Percentiles rank a stretch among this genome's conserved stretches.
Conservation (phyloP, 352 stramenopile species). For the Globisporangium echinulatum region DNA sequence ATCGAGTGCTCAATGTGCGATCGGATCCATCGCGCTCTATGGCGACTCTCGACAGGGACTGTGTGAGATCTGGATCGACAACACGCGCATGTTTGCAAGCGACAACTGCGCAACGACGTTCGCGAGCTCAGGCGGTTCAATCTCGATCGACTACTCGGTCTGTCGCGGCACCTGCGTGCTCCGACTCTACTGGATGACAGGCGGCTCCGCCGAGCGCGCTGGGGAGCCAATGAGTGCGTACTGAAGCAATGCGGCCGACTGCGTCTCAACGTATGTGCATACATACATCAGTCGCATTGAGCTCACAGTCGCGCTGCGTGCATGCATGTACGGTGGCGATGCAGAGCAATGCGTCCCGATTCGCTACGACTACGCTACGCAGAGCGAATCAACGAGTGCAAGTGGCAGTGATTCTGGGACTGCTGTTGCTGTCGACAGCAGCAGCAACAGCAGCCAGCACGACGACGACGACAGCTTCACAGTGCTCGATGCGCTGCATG, state of each 20-base stretch:
- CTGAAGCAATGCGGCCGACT: not conserved
- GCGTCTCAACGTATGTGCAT: not conserved
- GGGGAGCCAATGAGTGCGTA: slow-evolving; percentile 25
- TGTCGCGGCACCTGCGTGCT: slow-evolving; percentile 32
- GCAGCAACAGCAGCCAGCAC: not conserved
- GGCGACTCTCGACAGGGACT: slow-evolving; percentile 15
- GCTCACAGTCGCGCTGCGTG: not conserved
- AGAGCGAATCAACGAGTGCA: not conserved
- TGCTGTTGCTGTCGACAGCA: not conserved
- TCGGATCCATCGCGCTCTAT: not conserved
- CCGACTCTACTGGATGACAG: slow-evolving; percentile 37
- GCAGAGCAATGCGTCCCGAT: slow-evolving; percentile 13
- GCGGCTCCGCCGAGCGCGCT: slow-evolving; percentile 13
- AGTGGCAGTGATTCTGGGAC: not conserved
- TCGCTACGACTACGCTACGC: not conserved
- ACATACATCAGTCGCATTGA: too few species aligned
- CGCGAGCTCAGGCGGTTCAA: slow-evolving; percentile 17
- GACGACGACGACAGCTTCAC: not conserved
- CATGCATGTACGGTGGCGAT: not conserved
- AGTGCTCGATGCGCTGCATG: not conserved
- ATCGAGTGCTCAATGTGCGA: not conserved
- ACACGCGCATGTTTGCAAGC: slow-evolving; percentile 18
- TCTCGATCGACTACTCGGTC: slow-evolving; percentile 35
- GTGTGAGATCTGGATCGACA: slow-evolving; percentile 44
- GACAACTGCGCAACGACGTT: slow-evolving; percentile 33